Evolutionary conservation across 306 rosid species (phyloP), one percentile per base, ranked within the genome.

Genomic region (Morella rubra): DNA sequence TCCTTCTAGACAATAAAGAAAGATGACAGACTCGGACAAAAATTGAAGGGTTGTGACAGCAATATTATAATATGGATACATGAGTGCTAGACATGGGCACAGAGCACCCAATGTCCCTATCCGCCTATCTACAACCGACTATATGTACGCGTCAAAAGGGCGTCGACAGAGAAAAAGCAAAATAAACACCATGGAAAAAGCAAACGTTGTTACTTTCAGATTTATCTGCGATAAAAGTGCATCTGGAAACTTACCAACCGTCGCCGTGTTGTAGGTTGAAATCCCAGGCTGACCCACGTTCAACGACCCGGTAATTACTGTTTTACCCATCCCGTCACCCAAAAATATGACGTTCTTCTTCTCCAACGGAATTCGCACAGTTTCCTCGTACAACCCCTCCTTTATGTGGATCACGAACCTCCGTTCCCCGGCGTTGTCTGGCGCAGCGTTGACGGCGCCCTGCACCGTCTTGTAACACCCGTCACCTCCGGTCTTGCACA

Each of bases 321-420:
- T 95, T 69, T 87, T 85, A 4, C 93, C 96, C 79, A 85, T 88
- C 0, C 97, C 99, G 1, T 90, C 97, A 0, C 99, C 99, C 65
- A 88, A 75, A 14, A 95, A 88, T n/a, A 92, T 89, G 8, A 95
- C 81, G 72, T 92, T 92, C 55, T 74, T 79, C 81, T 92, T 95
- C 77, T 77, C 84, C 1, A 89, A 47, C 74, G 90, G 86, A 73
- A 95, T 84, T 76, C 96, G 84, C 71, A 95, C 97, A 14, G 65
- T 95, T 71, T 95, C 99, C 10, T 87, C 90, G 10, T 92, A 95
- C 59, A 88, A 83, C 42, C 99, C 99, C 49, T 79, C 89, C 76
- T 78, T 92, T 7, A 95, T 87, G 16, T 73, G 75, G 8, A 95
- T 88, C 71, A 95, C 96, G 42, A 89, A 92, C 86, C 81, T 80